phyloP scores from a whole-genome alignment of 2,329 filamentous ascomycete species.

The Aspergillus quadrilineatus region DNA sequence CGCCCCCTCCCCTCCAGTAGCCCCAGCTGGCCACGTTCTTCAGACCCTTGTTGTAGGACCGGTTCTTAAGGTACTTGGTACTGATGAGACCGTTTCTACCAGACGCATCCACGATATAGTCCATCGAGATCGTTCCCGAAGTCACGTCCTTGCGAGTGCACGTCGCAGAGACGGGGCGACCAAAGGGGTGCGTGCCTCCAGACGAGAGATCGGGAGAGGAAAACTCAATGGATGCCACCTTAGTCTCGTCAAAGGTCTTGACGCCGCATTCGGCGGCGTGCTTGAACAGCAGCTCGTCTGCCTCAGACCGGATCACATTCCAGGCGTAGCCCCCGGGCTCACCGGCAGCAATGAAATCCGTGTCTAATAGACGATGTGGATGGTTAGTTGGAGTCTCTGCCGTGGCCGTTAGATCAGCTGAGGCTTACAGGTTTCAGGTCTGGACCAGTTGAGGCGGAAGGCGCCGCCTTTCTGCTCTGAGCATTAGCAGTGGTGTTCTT shows the following conservation, averaged over 20 bases:
- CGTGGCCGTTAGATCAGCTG: too few relatives aligned
- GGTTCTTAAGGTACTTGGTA: slow-evolving; percentile 53
- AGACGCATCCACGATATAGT: slow-evolving; percentile 52
- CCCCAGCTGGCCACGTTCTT: slow-evolving; percentile 53
- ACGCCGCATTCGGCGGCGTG: slow-evolving; percentile 30
- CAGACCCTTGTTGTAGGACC: slow-evolving; percentile 47
- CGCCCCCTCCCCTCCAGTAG: slow-evolving; percentile 42
- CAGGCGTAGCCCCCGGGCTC: slow-evolving; percentile 25
- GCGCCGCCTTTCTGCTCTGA: neutral
- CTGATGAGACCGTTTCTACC: slow-evolving; percentile 47
- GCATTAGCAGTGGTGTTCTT: neutral
- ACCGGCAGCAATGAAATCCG: slow-evolving; percentile 25
- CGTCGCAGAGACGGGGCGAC: neutral
- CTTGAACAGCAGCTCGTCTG: slow-evolving; percentile 29
- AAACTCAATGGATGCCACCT: neutral
- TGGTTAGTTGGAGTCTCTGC: neutral
- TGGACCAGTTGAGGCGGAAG: neutral
- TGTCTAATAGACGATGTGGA: slow-evolving; percentile 7
- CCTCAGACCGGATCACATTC: slow-evolving; percentile 32
- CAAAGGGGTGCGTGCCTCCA: neutral
- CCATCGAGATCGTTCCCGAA: slow-evolving; percentile 28
- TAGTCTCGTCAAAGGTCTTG: slow-evolving; percentile 5
- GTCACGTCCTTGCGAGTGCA: slow-evolving; percentile 7
- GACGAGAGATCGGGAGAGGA: too few relatives aligned
- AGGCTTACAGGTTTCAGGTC: neutral